These are phyloP conservation scores for Dioscorea alata DNA, from an alignment of 106 monocot genomes.

Conservation along the genomic window DNA sequence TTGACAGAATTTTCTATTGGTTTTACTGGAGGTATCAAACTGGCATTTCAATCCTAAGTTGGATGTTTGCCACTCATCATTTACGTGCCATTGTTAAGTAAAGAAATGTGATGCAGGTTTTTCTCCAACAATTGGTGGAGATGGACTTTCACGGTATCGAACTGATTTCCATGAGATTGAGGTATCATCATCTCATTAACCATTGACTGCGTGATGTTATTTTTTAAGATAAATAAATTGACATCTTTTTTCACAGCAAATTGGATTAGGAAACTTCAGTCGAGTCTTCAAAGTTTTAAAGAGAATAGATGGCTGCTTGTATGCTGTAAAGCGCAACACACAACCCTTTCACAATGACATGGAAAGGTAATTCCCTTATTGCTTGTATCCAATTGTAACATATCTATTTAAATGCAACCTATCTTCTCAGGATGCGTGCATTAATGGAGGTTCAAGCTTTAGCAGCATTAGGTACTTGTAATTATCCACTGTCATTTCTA, in stretches of 20 bases:
- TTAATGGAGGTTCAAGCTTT: slow-evolving; percentile 98
- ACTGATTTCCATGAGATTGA: slow-evolving; percentile 97
- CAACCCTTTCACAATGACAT: slow-evolving; percentile 54
- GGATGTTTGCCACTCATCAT: too few species aligned
- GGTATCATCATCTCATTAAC: slow-evolving; percentile 25
- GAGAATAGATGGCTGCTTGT: slow-evolving; percentile 93
- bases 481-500: neutral
- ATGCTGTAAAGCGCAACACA: slow-evolving; percentile 85
- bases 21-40: too few species aligned
- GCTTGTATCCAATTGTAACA: neutral
- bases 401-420: neutral
- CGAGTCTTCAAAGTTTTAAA: slow-evolving; percentile 88
- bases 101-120: slow-evolving; percentile 33
- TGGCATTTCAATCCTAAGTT: too few species aligned
- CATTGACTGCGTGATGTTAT: neutral
- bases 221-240: neutral
- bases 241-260: slow-evolving; percentile 55
- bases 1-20: too few species aligned
- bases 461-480: slow-evolving; percentile 64
- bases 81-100: too few species aligned
- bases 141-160: slow-evolving; percentile 74
- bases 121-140: slow-evolving; percentile 44
- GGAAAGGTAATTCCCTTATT: slow-evolving; percentile 46
- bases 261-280: slow-evolving; percentile 89
- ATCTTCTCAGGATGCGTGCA: slow-evolving; percentile 57